phyloP scores from a whole-genome alignment of 2,329 filamentous ascomycete species.

The Diaporthe ampelina region DNA sequence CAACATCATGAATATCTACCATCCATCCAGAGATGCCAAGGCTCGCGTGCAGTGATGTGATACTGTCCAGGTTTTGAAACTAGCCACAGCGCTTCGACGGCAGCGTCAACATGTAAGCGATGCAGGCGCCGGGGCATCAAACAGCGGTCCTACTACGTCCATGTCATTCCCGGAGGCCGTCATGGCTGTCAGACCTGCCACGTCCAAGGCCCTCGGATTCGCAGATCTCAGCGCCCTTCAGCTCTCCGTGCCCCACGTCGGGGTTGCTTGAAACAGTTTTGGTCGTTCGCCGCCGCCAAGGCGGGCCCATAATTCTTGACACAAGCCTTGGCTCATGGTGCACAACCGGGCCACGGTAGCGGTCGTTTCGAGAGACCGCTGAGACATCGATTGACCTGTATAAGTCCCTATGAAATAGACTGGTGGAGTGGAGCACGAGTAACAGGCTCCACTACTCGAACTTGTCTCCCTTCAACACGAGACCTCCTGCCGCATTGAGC shows the following conservation, averaged over 20 bases:
- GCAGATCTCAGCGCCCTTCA: constrained; percentile 13
- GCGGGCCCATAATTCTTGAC: constrained; percentile 13
- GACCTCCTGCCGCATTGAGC: background rate
- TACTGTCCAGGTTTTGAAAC: constrained; percentile 19
- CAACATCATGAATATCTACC: constrained; percentile 1
- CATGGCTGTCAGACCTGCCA: constrained; percentile 6
- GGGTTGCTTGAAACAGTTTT: background rate
- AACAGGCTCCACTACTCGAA: background rate
- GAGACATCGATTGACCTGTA: constrained; percentile 1
- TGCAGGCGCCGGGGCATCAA: background rate
- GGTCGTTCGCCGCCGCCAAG: constrained; percentile 21
- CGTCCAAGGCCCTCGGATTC: background rate
- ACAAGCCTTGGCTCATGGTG: constrained; percentile 4
- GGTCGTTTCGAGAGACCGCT: constrained; percentile 16
- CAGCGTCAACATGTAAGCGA: background rate
- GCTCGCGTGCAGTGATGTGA: constrained; percentile 12
- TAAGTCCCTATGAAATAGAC: constrained; percentile 15
- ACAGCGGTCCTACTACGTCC: constrained; percentile 18
- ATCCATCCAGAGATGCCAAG: constrained; percentile 19
- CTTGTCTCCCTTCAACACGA: constrained; percentile 8
- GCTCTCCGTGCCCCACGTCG: background rate
- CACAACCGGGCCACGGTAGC: background rate
- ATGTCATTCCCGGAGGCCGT: constrained; percentile 6
- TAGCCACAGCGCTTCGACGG: background rate
- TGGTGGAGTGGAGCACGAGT: constrained; percentile 6